Evolutionary conservation across 306 rosid genomes (phyloP).

Genomic region (Rosa rugosa): DNA sequence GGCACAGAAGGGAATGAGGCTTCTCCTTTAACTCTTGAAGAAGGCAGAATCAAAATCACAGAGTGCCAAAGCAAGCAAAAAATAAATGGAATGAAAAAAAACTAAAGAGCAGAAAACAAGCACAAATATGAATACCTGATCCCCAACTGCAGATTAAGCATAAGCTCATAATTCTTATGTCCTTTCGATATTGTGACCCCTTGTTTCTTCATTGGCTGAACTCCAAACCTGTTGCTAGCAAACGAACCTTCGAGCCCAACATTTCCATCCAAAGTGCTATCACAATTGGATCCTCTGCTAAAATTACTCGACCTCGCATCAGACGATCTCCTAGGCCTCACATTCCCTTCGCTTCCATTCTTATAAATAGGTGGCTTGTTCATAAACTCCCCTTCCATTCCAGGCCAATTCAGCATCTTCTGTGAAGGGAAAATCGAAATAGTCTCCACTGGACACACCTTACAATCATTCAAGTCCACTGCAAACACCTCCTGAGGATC

Average conservation of each 20-base stretch:
- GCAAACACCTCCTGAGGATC: constrained; percentile 60
- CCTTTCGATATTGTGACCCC: constrained; percentile 86
- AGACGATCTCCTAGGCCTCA: constrained; percentile 36
- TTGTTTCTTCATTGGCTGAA: constrained; percentile 57
- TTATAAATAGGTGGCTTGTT: constrained; percentile 25
- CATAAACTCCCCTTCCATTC: constrained; percentile 29
- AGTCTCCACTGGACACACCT: constrained; percentile 49
- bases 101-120: constrained; percentile 16
- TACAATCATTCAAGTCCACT: constrained; percentile 49
- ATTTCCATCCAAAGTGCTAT: constrained; percentile 28
- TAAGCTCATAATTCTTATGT: constrained; percentile 87
- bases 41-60: not conserved
- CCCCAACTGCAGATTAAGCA: constrained; percentile 97
- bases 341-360: constrained; percentile 36
- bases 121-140: constrained; percentile 69
- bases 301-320: constrained; percentile 55
- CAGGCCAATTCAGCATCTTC: constrained; percentile 48
- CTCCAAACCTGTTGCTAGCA: constrained; percentile 29
- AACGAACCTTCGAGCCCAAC: constrained; percentile 30
- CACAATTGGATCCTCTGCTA: constrained; percentile 38
- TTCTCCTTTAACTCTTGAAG: constrained; percentile 9
- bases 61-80: not conserved
- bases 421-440: constrained; percentile 70
- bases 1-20: not conserved
- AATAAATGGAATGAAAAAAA: not conserved